Conservation (phyloP, 768 basidiomycete genomes). For the Trichaptum fuscoviolaceum region DNA sequence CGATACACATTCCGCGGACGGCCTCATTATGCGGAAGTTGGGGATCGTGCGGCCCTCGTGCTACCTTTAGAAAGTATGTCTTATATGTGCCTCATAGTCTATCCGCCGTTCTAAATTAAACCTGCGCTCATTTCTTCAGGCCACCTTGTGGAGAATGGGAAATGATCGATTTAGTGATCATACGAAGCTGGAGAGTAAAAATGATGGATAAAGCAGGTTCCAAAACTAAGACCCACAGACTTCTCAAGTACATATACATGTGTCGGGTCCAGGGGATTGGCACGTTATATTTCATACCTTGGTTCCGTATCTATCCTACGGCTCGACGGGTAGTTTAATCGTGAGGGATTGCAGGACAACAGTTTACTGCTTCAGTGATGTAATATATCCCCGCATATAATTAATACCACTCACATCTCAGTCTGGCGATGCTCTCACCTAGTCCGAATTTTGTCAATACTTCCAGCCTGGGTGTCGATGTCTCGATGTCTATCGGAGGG, state of each 20-base stretch:
- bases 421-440: neutral
- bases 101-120: neutral
- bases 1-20: constrained; percentile 73
- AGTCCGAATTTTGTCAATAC: too few relatives aligned
- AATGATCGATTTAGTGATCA: neutral
- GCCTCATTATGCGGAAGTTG: constrained; percentile 71
- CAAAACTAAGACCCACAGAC: too few relatives aligned
- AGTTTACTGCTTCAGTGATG: neutral
- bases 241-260: too few relatives aligned
- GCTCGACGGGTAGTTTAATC: too few relatives aligned
- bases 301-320: too few relatives aligned
- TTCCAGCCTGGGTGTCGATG: too few relatives aligned
- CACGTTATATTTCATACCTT: too few relatives aligned
- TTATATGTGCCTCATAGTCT: neutral
- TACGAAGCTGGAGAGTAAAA: too few relatives aligned
- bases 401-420: neutral
- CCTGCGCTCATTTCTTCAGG: neutral
- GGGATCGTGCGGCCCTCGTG: constrained; percentile 63
- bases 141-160: constrained; percentile 3
- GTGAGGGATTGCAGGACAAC: neutral
- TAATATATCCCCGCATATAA: neutral
- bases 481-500: too few relatives aligned
- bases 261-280: too few relatives aligned
- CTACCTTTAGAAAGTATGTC: constrained; percentile 69
- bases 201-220: too few relatives aligned